Base-by-base conservation (phyloP, 208 protist genomes). In the Polymyxa betae region DNA sequence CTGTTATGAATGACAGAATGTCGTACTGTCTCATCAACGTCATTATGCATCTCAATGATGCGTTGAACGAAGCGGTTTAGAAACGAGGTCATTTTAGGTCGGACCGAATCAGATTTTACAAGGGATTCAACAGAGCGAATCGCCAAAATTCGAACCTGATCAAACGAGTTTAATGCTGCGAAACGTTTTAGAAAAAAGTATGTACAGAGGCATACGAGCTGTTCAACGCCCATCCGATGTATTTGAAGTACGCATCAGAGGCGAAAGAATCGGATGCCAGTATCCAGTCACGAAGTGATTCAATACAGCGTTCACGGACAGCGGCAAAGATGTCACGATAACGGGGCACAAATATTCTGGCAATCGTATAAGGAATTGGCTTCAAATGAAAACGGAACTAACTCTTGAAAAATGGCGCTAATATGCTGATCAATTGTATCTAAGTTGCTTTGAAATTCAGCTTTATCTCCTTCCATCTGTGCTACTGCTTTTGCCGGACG, bases 21-120 rank as follows among this genome's bases (percentile, higher is more conserved):
- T 45, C 72, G n/a, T 82, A 82, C 72, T 38, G n/a, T 12, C n/a
- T 35, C 35, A n/a, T 82, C 72, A 35, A 82, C 35, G 35, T 82
- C 72, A 43, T 82, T 40, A 82, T 82, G 72, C 72, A 82, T 82
- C 35, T 82, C 72, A 35, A 82, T 82, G 16, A 82, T 82, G 5
- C 72, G 72, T 40, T 35, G 10, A 43, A 82, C 35, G 40, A 82
- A 82, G 10, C 72, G 72, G 40, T 82, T 82, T 35, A 82, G n/a
- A 43, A 82, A 82, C 12, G 72, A 82, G 10, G 16, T n/a, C 72
- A 82, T 82, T 40, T 5, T 40, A 5, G 72, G 72, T 35, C 72
- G 72, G 35, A 82, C 72, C n/a, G n/a, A 12, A 82, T 82, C 72
- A 35, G 72, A 82, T 82, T 43, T 35, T 12, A 82, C 72, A 5